Evolutionary conservation across 2,329 filamentous ascomycete genomes (phyloP).

Genomic region (Aspergillus transmontanensis): DNA sequence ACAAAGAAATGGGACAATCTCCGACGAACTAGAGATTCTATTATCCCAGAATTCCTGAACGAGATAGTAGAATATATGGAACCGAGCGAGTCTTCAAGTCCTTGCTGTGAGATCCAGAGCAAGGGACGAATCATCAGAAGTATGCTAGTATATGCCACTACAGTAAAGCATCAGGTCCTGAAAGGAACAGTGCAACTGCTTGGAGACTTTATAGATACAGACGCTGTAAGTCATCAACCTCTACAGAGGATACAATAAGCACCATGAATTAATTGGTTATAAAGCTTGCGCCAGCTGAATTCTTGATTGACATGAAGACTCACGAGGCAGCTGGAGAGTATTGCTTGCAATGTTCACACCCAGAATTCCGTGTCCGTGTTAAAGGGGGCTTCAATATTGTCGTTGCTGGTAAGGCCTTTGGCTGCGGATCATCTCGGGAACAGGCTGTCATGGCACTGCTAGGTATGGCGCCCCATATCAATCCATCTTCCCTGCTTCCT

Average conservation of each 20-base stretch:
- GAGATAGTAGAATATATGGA: slow-evolving; percentile 11
- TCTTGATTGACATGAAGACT: slow-evolving; percentile 31
- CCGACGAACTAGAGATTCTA: not conserved
- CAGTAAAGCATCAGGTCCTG: slow-evolving; percentile 13
- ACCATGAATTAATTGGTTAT: too few species aligned
- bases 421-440: slow-evolving; percentile 50
- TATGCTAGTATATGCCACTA: not conserved
- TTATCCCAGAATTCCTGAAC: not conserved
- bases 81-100: slow-evolving; percentile 12
- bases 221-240: slow-evolving; percentile 28
- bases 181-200: slow-evolving; percentile 42
- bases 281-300: slow-evolving; percentile 46
- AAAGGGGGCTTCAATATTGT: slow-evolving; percentile 43
- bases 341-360: slow-evolving; percentile 46
- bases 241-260: not conserved
- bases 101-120: not conserved
- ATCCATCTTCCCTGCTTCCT: not conserved
- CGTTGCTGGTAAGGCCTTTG: slow-evolving; percentile 51
- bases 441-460: slow-evolving; percentile 47
- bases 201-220: slow-evolving; percentile 51
- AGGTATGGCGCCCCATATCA: slow-evolving; percentile 20
- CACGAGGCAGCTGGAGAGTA: slow-evolving; percentile 41
- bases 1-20: slow-evolving; percentile 19
- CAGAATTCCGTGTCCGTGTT: slow-evolving; percentile 43
- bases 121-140: not conserved